These are phyloP conservation scores for Drechslerella coelobrocha DNA, from an alignment of 2,329 filamentous ascomycete species.

Conservation along the genomic window DNA sequence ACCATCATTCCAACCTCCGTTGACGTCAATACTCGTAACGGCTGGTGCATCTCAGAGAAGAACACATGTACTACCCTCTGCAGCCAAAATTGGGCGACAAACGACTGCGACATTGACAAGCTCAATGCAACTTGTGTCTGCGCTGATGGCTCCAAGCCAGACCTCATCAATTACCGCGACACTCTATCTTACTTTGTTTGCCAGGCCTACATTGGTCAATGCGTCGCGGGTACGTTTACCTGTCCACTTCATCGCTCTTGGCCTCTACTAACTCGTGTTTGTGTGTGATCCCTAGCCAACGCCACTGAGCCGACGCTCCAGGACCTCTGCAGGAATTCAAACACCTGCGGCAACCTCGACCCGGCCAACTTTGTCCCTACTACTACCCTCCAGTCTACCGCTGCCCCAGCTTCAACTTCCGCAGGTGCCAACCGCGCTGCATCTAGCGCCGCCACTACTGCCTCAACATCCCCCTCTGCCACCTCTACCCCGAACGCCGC, in stretches of 20 bases:
- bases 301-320: constrained; percentile 37
- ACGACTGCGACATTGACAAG: constrained; percentile 36
- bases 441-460: constrained; percentile 8
- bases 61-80: constrained; percentile 47
- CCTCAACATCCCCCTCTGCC: constrained; percentile 4
- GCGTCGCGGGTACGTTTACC: constrained; percentile 34
- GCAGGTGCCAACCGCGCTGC: background rate
- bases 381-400: constrained; percentile 27
- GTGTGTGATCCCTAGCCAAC: constrained; percentile 28
- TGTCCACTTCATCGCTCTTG: background rate
- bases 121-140: constrained; percentile 22
- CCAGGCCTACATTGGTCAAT: constrained; percentile 42
- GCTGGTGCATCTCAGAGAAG: constrained; percentile 41
- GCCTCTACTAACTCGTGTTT: background rate
- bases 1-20: constrained; percentile 40
- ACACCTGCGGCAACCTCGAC: constrained; percentile 42
- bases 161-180: constrained; percentile 35
- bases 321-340: constrained; percentile 40
- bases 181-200: constrained; percentile 47
- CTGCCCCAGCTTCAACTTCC: constrained; percentile 3
- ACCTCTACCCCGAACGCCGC: constrained; percentile 30
- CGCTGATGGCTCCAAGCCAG: constrained; percentile 32
- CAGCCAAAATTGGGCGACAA: constrained; percentile 37
- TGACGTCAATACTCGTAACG: constrained; percentile 44
- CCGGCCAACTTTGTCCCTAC: constrained; percentile 34